These are phyloP conservation scores for Trichomonas tenax DNA, from an alignment of 208 protist genomes.

Conservation along the genomic window DNA sequence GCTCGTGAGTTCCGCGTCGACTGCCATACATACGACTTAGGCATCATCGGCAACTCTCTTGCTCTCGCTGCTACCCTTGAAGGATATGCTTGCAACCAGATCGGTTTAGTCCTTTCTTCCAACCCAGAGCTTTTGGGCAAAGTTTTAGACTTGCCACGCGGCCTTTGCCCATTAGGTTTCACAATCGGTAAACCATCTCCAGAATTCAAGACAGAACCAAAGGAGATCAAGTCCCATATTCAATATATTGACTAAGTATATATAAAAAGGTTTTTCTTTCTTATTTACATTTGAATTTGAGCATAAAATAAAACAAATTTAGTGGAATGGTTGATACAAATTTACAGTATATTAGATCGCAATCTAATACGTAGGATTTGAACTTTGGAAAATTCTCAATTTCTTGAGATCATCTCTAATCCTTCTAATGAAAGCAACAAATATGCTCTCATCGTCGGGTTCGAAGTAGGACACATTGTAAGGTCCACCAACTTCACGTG, in stretches of 20 bases:
- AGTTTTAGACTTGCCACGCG: background rate
- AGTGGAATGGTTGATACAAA: no score
- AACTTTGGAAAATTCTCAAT: background rate
- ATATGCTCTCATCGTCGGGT: background rate
- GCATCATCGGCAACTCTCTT: background rate
- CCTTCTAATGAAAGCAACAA: background rate
- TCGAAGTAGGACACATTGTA: background rate
- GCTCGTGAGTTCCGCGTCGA: background rate
- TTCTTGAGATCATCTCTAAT: background rate
- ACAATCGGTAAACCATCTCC: background rate
- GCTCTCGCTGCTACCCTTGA: background rate
- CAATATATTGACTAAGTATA: background rate
- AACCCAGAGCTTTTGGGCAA: background rate
- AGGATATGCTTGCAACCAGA: background rate
- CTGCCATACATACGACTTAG: background rate
- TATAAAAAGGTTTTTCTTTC: no score
- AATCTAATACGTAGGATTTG: background rate
- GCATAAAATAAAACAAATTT: no score
- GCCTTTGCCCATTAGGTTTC: background rate
- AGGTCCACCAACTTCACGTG: background rate
- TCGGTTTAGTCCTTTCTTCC: background rate
- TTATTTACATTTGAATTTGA: no score
- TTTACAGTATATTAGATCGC: no score
- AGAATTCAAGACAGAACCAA: background rate
- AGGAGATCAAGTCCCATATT: background rate